A percentile compares a stretch with the other conserved stretches of the same genome.
Conservation (phyloP, 306 rosid genomes). For the Lathyrus sativus region DNA sequence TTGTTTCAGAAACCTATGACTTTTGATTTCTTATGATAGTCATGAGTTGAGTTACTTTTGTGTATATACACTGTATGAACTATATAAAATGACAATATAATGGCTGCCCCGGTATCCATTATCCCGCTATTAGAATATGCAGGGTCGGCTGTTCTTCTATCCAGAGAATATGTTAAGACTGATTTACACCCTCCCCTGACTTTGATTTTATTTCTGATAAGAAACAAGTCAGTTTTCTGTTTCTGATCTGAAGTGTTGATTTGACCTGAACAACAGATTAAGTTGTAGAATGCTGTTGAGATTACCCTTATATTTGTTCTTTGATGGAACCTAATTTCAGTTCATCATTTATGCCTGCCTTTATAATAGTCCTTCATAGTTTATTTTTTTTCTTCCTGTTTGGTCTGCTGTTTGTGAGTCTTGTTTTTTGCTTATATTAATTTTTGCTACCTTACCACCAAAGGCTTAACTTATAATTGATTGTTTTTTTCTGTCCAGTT, state of each 20-base stretch:
- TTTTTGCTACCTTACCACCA: not conserved
- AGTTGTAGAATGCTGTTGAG: constrained; percentile 8
- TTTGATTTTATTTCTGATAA: not conserved
- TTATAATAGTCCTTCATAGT: constrained; percentile 7
- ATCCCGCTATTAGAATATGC: not conserved
- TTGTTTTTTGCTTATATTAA: constrained; percentile 21
- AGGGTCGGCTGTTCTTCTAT: not conserved
- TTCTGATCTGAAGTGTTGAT: constrained; percentile 27
- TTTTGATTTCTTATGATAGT: not conserved
- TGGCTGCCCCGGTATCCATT: not conserved
- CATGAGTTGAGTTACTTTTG: not conserved
- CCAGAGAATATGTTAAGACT: constrained; percentile 1
- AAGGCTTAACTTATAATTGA: constrained; percentile 33
- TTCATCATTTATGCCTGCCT: constrained; percentile 21
- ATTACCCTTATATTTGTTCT: constrained; percentile 11
- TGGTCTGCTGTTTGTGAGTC: constrained; percentile 15
- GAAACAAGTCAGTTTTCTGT: constrained; percentile 12
- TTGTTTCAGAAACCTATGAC: not conserved
- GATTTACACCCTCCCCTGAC: not conserved
- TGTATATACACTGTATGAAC: not conserved
- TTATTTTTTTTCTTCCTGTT: constrained; percentile 23
- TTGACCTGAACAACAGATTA: not conserved
- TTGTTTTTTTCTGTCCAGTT: constrained; percentile 53
- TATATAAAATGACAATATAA: not conserved
- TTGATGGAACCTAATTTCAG: constrained; percentile 32